These are phyloP conservation scores for Flaveria trinervia DNA, from an alignment of 129 eudicot species.

Conservation along the genomic window DNA sequence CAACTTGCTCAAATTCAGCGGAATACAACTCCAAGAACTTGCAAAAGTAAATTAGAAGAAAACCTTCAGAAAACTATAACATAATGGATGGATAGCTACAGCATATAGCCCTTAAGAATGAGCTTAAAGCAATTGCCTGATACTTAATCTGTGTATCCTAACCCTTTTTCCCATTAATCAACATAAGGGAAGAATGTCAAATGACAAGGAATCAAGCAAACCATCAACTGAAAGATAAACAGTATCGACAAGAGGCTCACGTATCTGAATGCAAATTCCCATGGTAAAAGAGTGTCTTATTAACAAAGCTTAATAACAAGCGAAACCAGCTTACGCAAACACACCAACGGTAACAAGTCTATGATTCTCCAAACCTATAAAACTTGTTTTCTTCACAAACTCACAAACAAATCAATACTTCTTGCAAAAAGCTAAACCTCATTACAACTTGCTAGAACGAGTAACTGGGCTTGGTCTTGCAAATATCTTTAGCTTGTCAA, in stretches of 20 bases:
- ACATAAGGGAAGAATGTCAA: neutral
- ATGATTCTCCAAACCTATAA: neutral
- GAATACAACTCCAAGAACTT: neutral
- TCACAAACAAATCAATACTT: neutral
- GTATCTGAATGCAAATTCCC: too few relatives aligned
- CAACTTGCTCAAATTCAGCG: neutral
- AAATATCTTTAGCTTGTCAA: neutral
- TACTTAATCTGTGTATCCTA: neutral
- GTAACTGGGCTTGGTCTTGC: neutral
- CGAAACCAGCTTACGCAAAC: neutral
- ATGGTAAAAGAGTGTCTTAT: neutral
- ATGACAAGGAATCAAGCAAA: slow-evolving; percentile 8
- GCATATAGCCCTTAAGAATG: neutral
- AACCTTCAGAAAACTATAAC: neutral
- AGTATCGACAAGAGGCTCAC: neutral
- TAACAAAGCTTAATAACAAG: neutral
- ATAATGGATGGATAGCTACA: neutral
- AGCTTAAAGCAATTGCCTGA: neutral
- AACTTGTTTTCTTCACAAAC: neutral
- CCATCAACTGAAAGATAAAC: neutral
- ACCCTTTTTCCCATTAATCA: neutral
- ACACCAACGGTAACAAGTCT: neutral
- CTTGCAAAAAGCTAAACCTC: neutral
- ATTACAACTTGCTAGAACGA: neutral
- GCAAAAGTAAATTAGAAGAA: neutral